Conservation (phyloP, 2,329 filamentous ascomycete genomes). For the Penicillium digitatum region DNA sequence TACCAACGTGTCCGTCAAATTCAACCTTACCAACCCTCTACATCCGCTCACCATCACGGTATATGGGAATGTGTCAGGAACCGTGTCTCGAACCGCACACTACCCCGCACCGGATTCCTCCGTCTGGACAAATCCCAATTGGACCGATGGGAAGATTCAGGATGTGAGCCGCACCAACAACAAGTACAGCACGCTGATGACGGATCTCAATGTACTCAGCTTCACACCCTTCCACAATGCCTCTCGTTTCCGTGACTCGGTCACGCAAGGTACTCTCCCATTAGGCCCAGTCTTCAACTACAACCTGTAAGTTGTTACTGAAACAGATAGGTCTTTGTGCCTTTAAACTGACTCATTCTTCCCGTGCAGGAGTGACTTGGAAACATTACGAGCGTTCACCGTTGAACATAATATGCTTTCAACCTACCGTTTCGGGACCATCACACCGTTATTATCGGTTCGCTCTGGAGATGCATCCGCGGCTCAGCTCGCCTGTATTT, state of each 20-base stretch:
- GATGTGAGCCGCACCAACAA: slow-evolving; percentile 56
- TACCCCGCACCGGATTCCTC: slow-evolving; percentile 60
- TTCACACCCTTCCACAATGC: slow-evolving; percentile 64
- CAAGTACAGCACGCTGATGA: slow-evolving; percentile 69
- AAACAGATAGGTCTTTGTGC: background rate
- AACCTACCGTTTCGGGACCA: slow-evolving; percentile 81
- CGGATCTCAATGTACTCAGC: slow-evolving; percentile 68
- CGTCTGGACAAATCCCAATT: slow-evolving; percentile 59
- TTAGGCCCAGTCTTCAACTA: slow-evolving; percentile 66
- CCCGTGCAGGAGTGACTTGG: slow-evolving; percentile 43
- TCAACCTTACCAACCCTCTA: slow-evolving; percentile 58
- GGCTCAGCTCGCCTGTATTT: slow-evolving; percentile 72
- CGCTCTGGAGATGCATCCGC: slow-evolving; percentile 65
- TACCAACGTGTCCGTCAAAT: slow-evolving; percentile 67
- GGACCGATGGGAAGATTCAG: slow-evolving; percentile 72
- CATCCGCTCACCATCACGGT: slow-evolving; percentile 72
- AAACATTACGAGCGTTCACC: slow-evolving; percentile 65
- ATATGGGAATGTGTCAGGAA: slow-evolving; percentile 87
- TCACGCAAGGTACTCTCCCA: slow-evolving; percentile 65
- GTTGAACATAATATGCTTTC: slow-evolving; percentile 71
- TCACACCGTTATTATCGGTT: slow-evolving; percentile 68
- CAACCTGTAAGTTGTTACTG: slow-evolving; percentile 44
- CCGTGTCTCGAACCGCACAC: slow-evolving; percentile 45
- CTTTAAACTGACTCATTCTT: background rate
- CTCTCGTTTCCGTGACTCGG: slow-evolving; percentile 63